Base-by-base conservation (phyloP, 2,329 filamentous ascomycete species). In the Alternaria angustiovoidea region DNA sequence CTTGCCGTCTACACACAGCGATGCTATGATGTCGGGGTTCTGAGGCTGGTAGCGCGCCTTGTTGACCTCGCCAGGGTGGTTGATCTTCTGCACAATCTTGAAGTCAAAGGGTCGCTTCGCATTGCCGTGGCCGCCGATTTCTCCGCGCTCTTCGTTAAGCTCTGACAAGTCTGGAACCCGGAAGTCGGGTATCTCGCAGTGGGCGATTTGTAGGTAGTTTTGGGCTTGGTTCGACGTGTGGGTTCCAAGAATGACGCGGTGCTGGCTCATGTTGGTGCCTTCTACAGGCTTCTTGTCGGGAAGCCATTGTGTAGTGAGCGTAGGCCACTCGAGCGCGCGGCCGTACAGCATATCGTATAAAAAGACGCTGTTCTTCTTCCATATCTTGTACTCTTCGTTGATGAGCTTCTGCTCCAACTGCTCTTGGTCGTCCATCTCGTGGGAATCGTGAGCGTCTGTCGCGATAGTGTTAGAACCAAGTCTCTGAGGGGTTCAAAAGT, bases 371-470 rank as follows among this genome's bases (percentile, higher is more conserved):
- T 99, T 99, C 85, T 99, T 99, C 86, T 99, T 99, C 95, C 95
- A 99, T 68, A 94, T 97, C 80, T 99, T 99, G 87, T 99, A 99
- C 79, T 99, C 95, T 84, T 99, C 95, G 71, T 98, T 98, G 81
- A 98, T 93, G 62, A 96, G 85, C 81, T 96, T 93, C 80, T 96
- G 91, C 75, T 92, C 89, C 68, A 87, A 81, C 75, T 91, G 85
- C 76, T 90, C 85, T 60, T 91, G 89, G 54, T 92, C 91, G 59
- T 93, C 89, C 62, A 88, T 85, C 47, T 85, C 77, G 56, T 68
- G 70, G 41, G 66, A 62, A 51, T 75, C 72, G 68, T 73, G 54
- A 64, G 80, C 79, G 70, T 82, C 84, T 83, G 59, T 65, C 65
- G 41, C 7, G 42, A 12, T 52, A 20, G 16, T 38, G 36, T 65